Base-by-base conservation (phyloP, 345 rosid genomes). In the Acer yangbiense region DNA sequence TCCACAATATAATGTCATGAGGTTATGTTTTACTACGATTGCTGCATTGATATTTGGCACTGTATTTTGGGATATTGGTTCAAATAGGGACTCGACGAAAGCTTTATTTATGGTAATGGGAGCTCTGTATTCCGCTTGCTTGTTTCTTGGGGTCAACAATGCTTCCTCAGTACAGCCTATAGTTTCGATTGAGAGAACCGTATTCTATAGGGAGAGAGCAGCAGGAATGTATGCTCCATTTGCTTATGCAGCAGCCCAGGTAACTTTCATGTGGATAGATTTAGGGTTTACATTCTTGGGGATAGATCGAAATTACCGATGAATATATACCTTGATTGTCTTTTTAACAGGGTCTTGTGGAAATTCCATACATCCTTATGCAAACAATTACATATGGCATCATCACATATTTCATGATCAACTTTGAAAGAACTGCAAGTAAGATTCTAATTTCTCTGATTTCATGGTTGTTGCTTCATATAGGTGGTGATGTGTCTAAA, bases 341-440 rank as follows among this genome's bases (percentile, higher is more conserved):
- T 72, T 61, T 11, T 76, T 25, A 61, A 67, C 87, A 90, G 84
- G 99, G 99, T 21, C 81, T 95, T 55, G 99, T 95, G 83, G 99
- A 95, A 90, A 39, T 95, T 29, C 98, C 99, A 1, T 95, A 95
- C 86, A 82, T 95, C 57, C 50, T 82, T n/a, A 57, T 75, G 52
- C 99, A 95, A 69, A 90, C 99, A 61, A 81, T 93, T 78, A 4
- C 92, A 25, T 95, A 80, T 55, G 95, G 92, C 60, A 29, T 89
- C 91, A 89, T 95, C 87, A 93, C 98, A 32, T 95, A 93, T 80
- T 91, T 88, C 86, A 89, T 91, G 92, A 84, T 92, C 75, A 83
- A 88, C 73, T 95, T 95, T 76, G 98, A 95, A 78, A 88, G 85
- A 81, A 89, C 92, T 27, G 85, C 82, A 4, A 78, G 97, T 93